A percentile compares a stretch with the other conserved stretches of the same genome.
Conservation (phyloP, 1,284 basidiomycete species). For the Marasmius tenuissimus region DNA sequence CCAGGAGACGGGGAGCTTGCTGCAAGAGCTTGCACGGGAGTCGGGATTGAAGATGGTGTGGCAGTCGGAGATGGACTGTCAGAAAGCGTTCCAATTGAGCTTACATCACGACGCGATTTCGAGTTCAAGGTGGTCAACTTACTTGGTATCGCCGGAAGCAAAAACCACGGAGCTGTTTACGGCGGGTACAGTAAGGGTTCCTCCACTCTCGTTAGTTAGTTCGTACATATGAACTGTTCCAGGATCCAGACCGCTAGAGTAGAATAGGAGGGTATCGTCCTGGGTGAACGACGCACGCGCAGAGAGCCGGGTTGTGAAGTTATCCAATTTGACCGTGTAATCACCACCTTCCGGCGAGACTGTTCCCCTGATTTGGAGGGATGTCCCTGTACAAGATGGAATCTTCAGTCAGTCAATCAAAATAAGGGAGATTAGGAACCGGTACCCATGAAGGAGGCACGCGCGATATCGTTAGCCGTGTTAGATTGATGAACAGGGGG, state of each 20-base stretch:
- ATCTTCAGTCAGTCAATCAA: background rate
- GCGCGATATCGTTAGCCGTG: constrained; percentile 45
- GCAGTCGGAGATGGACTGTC: constrained; percentile 12
- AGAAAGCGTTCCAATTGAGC: background rate
- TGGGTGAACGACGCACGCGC: constrained; percentile 54
- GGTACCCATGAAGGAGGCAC: constrained; percentile 47
- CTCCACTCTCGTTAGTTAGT: constrained; percentile 56
- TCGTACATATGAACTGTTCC: constrained; percentile 46
- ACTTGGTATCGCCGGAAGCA: constrained; percentile 33
- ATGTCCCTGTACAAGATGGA: constrained; percentile 43
- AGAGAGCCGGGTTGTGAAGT: constrained; percentile 40
- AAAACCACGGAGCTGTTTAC: constrained; percentile 32
- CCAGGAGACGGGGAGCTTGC: constrained; percentile 37
- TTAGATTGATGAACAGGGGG: constrained; percentile 44
- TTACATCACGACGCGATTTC: background rate
- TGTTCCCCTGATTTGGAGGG: constrained; percentile 56
- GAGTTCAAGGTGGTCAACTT: constrained; percentile 17
- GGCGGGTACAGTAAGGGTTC: constrained; percentile 35
- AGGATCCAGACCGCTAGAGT: constrained; percentile 58
- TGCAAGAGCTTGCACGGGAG: constrained; percentile 10
- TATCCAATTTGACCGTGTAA: constrained; percentile 63
- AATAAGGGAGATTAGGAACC: background rate
- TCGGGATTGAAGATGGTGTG: constrained; percentile 12
- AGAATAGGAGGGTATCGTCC: constrained; percentile 56
- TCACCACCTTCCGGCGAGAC: constrained; percentile 51